Evolutionary conservation across 805 yeast genomes (phyloP).

Genomic region (Ogataea polymorpha): DNA sequence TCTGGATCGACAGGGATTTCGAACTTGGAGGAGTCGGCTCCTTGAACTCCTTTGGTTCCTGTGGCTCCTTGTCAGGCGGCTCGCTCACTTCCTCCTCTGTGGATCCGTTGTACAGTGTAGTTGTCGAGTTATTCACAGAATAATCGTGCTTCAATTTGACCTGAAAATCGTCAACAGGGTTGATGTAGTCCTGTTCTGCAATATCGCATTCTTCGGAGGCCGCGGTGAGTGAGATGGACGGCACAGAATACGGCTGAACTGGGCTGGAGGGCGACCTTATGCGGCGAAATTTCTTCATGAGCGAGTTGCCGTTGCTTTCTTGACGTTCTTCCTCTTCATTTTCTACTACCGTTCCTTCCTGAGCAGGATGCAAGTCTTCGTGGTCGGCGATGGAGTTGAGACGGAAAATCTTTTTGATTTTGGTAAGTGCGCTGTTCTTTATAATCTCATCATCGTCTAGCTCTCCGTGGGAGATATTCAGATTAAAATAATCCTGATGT

Average conservation of each 20-base stretch:
- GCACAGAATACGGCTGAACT: slow-evolving; percentile 8
- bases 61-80: background rate
- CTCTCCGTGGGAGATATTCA: slow-evolving; percentile 1
- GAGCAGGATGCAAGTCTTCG: slow-evolving; percentile 11
- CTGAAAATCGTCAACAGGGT: slow-evolving; percentile 26
- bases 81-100: background rate
- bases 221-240: slow-evolving; percentile 4
- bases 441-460: slow-evolving; percentile 13
- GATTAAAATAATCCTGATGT: slow-evolving; percentile 14
- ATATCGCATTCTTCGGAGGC: slow-evolving; percentile 26
- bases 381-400: slow-evolving; percentile 20
- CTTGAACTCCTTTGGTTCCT: background rate
- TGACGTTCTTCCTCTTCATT: slow-evolving; percentile 14
- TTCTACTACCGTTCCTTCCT: slow-evolving; percentile 3
- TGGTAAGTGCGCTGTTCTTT: slow-evolving; percentile 24
- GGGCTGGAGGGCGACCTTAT: slow-evolving; percentile 35
- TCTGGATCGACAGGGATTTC: slow-evolving; percentile 30
- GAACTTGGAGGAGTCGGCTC: background rate
- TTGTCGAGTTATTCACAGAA: slow-evolving; percentile 30
- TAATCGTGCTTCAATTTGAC: slow-evolving; percentile 33
- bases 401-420: slow-evolving; percentile 29
- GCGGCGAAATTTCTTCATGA: slow-evolving; percentile 34
- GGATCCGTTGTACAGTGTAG: slow-evolving; percentile 15
- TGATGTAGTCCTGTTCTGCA: slow-evolving; percentile 24
- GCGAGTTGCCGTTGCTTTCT: slow-evolving; percentile 19